Percentiles rank a stretch among this genome's conserved stretches.
Conservation (phyloP, 345 rosid genomes). For the Microthlaspi erraticum region DNA sequence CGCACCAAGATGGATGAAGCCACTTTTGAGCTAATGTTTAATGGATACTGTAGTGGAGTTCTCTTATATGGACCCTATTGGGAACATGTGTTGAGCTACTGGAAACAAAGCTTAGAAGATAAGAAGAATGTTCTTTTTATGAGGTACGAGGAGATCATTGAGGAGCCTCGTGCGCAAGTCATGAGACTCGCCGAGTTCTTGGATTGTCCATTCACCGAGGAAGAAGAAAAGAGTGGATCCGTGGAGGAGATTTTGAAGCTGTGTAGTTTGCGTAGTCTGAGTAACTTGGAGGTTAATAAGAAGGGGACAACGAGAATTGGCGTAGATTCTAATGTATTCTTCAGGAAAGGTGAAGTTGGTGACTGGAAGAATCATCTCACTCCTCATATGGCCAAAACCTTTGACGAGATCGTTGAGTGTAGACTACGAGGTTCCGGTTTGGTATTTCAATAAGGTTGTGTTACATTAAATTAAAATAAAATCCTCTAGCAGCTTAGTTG, state of each 20-base stretch:
- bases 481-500: too few species aligned
- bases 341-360: slow-evolving; percentile 63
- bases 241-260: slow-evolving; percentile 52
- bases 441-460: slow-evolving; percentile 36
- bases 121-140: slow-evolving; percentile 52
- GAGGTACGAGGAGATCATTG: slow-evolving; percentile 55
- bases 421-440: slow-evolving; percentile 49
- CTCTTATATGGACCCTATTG: slow-evolving; percentile 59
- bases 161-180: slow-evolving; percentile 46
- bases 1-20: slow-evolving; percentile 36
- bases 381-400: slow-evolving; percentile 43
- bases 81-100: slow-evolving; percentile 62
- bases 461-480: not conserved
- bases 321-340: slow-evolving; percentile 38
- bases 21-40: slow-evolving; percentile 44
- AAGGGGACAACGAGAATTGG: slow-evolving; percentile 46
- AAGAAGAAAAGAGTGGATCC: slow-evolving; percentile 48
- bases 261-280: slow-evolving; percentile 58
- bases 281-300: slow-evolving; percentile 57
- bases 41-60: slow-evolving; percentile 46
- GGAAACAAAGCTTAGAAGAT: slow-evolving; percentile 57
- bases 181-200: slow-evolving; percentile 53
- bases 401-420: slow-evolving; percentile 49
- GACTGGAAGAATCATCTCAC: slow-evolving; percentile 59
- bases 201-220: slow-evolving; percentile 50